Evolutionary conservation across 768 basidiomycete genomes (phyloP), one percentile per base, ranked within the genome.

Genomic region (Xerocomus potaroensis): DNA sequence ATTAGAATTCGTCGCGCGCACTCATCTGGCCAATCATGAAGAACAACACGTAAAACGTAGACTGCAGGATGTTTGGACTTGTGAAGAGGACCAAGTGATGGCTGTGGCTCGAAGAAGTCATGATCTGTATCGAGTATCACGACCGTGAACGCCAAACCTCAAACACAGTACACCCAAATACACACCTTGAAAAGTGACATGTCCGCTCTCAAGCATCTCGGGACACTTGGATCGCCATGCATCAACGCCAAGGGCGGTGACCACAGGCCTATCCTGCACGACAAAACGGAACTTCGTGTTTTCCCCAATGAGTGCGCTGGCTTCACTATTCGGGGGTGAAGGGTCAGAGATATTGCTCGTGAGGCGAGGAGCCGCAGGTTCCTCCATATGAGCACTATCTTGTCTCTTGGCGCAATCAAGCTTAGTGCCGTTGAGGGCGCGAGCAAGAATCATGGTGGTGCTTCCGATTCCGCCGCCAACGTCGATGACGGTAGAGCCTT

Each of bases 11-110:
- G 69, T 19, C 50, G 52, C 18, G 78, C 79, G 52, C 68, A 74
- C 1, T 68, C 69, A 51, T 89, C 83, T 1, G 85, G 81, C 87
- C 87, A 89, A 57, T 91, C 87, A 55, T 91, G 87, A 27, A 86
- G 69, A 31, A 88, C 76, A 16, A 82, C 80, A 19, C 87, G 78
- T 24, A 88, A 69, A 27, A 89, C 69, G 59, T 82, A 91, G 6
- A 87, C 79, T 0, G 83, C 76, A 49, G 83, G 72, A 43, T 76
- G 55, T 46, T 56, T 62, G 42, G 71, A 58, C 3, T 44, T 11
- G 15, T 63, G 54, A 33, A 44, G 43, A 23, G 39, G 34, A 2
- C 76, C 76, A 3, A 62, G 49, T 12, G 61, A 43, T 1, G 67
- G 65, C 57, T 90, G 87, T 0, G 79, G 75, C 4, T 71, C 75